Evolutionary conservation across 345 rosid genomes (phyloP).

Genomic region (Camelina laxa): DNA sequence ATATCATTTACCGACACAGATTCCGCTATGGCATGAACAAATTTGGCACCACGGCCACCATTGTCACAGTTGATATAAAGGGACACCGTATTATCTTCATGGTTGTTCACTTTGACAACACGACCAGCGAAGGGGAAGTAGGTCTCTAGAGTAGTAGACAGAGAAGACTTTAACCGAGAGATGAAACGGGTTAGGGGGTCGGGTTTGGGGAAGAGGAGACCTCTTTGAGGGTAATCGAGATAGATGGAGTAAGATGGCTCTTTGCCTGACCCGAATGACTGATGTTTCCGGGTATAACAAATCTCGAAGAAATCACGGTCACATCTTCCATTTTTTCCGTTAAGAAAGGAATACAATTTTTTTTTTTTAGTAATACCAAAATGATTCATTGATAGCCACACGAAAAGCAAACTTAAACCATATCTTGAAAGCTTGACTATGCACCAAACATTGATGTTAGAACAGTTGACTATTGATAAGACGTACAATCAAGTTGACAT

Average conservation of each 20-base stretch:
- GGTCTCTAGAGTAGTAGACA: background rate
- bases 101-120: slow-evolving; percentile 23
- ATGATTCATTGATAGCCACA: too few species aligned
- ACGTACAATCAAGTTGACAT: too few species aligned
- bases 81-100: slow-evolving; percentile 31
- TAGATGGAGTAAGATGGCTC: slow-evolving; percentile 34
- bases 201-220: slow-evolving; percentile 38
- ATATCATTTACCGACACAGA: slow-evolving; percentile 42
- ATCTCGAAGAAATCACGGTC: slow-evolving; percentile 2
- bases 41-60: slow-evolving; percentile 13
- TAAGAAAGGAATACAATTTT: too few species aligned
- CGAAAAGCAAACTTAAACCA: too few species aligned
- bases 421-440: too few species aligned
- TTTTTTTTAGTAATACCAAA: too few species aligned
- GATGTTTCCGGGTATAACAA: slow-evolving; percentile 3
- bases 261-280: background rate
- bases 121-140: slow-evolving; percentile 33
- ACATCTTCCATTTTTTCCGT: slow-evolving; percentile 20
- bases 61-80: slow-evolving; percentile 26
- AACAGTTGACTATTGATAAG: too few species aligned
- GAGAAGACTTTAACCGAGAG: slow-evolving; percentile 22
- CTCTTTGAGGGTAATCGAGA: slow-evolving; percentile 34
- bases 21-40: slow-evolving; percentile 46
- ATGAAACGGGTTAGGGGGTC: slow-evolving; percentile 19
- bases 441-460: too few species aligned